Evolutionary conservation across 2,329 filamentous ascomycete species (phyloP), one percentile per base, ranked within the genome.

Genomic region (Aspergillus japonicus): DNA sequence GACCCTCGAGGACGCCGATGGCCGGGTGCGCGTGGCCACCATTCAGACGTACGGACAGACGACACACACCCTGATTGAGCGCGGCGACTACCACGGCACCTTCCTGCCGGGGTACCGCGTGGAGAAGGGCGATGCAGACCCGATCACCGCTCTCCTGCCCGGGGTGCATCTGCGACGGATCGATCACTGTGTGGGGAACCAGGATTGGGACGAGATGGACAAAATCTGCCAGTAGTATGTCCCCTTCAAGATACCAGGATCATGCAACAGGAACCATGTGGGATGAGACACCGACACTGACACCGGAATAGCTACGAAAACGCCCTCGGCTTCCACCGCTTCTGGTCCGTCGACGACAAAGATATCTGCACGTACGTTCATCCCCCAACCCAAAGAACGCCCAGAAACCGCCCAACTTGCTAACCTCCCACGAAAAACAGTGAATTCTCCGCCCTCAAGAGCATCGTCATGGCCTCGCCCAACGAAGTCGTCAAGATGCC

Each of bases 121-220:
- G 6, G 84, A 77, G 59, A 66, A 83, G 47, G 78, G 69, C 0
- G 63, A 62, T 23, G 64, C 69, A 24, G 85, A 87, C 65, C 79
- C 82, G 0, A 71, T 84, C 14, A 42, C 71, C 4, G 68, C 71
- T 54, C 68, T 76, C 54, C 79, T 91, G 23, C 91, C 92, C 0
- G 69, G 79, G 0, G 85, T 96, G 14, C 75, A 81, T 10, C 84
- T 96, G 57, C 83, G 85, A 62, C 87, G 87, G 67, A 92, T 98
- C 78, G 94, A 98, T 79, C 94, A 98, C 83, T 97, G 94, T 77
- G 94, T 98, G 68, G 94, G 94, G 66, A 97, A 98, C 82, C 93
- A 97, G 81, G 89, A 92, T 77, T 97, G 94, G 94, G 83, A 92
- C 76, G 88, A 93, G 76, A 96, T 98, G 85, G 83, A 88, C 58